Conservation (phyloP, 352 stramenopile genomes). For the Peronospora farinosa region DNA sequence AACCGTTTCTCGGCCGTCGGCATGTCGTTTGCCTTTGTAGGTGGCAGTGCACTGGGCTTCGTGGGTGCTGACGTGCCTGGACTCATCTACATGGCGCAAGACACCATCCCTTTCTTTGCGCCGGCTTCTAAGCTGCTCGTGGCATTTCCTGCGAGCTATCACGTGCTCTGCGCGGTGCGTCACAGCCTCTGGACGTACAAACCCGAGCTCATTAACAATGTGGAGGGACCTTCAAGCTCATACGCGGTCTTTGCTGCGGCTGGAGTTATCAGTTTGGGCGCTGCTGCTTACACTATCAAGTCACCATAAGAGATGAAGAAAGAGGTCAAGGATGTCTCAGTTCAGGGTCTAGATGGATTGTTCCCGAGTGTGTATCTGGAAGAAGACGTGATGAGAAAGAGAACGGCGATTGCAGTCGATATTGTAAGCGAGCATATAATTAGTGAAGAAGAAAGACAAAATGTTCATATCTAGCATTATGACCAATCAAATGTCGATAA, state of each 20-base stretch:
- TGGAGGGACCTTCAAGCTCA: slow-evolving; percentile 38
- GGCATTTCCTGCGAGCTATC: slow-evolving; percentile 91
- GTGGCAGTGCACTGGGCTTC: slow-evolving; percentile 63
- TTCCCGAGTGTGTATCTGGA: too few relatives aligned
- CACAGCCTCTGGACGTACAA: slow-evolving; percentile 90
- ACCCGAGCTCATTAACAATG: slow-evolving; percentile 83
- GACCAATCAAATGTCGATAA: too few relatives aligned
- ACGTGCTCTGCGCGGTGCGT: slow-evolving; percentile 85
- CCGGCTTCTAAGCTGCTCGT: slow-evolving; percentile 90
- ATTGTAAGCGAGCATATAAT: too few relatives aligned
- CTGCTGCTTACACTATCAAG: slow-evolving; percentile 52
- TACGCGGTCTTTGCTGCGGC: slow-evolving; percentile 49
- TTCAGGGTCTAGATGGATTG: too few relatives aligned
- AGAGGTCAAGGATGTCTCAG: slow-evolving; percentile 1
- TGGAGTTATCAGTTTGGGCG: slow-evolving; percentile 38
- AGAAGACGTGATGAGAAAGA: too few relatives aligned
- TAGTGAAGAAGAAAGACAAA: too few relatives aligned
- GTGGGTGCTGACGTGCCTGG: slow-evolving; percentile 68
- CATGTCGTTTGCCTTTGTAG: slow-evolving; percentile 78
- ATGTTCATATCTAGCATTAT: too few relatives aligned
- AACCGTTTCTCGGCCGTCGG: slow-evolving; percentile 89
- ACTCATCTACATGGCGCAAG: slow-evolving; percentile 73
- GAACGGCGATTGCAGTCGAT: too few relatives aligned
- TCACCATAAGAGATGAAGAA: slow-evolving; percentile 15
- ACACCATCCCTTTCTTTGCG: slow-evolving; percentile 59